Evolutionary conservation across 2,329 filamentous ascomycete species (phyloP), one percentile per base, ranked within the genome.

Genomic region (Juglanconis juglandina): DNA sequence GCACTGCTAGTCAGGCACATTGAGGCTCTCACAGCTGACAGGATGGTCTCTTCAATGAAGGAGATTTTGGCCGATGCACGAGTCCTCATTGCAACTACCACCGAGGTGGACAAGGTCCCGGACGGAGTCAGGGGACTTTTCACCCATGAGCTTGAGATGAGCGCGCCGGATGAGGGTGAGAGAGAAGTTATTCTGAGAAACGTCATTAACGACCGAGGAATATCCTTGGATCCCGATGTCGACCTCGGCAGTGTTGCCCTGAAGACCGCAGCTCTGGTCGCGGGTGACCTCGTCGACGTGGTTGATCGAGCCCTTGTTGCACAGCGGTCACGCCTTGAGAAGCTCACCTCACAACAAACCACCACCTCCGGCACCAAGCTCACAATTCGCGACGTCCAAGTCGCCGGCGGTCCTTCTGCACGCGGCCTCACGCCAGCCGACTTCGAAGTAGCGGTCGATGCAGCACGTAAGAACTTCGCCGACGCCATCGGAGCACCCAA

Each of bases 401-500:
- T 98, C 8, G 88, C 95, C 1, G 95, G 95, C 35, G 95, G 95
- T 0, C 83, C 91, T 46, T 83, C 88, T 9, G 90, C 90, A 5
- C 87, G 87, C 34, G 91, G 90, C 56, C 81, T 99, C 10, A 93
- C 87, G 1, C 90, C 90, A 66, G 80, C 83, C 2, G 95, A 99
- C 73, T 94, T 98, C 66, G 92, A 96, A 58, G 77, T 88, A n/a
- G 95, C 95, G 0, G 94, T 99, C 3, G 94, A 98, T 62, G 92
- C 93, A 5, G 95, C 95, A 1, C 87, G 95, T 58, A 97, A 97
- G 81, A 98, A 97, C 75, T 99, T 99, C 72, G 94, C 95, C 5
- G 95, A 98, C 73, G 89, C 94, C 0, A 99, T 99, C 65, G 95
- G 95, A 32, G 95, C 95, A 5, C 95, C 95, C 2, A 98, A 98